phyloP scores from a whole-genome alignment of 371 early-diverging fungal genomes.

The Amoeboaphelidium protococcarum region DNA sequence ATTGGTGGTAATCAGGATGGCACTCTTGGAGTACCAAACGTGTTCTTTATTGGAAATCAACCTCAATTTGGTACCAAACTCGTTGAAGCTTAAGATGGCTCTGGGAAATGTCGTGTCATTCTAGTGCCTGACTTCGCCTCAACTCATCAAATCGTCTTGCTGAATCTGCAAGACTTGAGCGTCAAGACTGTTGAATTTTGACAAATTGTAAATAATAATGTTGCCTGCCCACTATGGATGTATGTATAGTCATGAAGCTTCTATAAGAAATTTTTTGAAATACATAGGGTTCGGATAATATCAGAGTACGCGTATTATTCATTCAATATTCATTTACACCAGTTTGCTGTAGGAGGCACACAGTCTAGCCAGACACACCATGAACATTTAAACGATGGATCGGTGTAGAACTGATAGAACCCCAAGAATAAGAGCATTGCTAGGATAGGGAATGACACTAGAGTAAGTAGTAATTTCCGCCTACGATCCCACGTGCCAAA shows the following conservation, averaged over 20 bases:
- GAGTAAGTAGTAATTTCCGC: neutral
- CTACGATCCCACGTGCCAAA: neutral
- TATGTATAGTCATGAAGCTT: too few species aligned
- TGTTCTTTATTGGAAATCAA: neutral
- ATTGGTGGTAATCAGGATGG: too few species aligned
- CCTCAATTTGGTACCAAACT: neutral
- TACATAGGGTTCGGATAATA: neutral
- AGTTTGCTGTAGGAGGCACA: neutral
- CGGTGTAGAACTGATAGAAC: neutral
- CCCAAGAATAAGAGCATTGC: neutral
- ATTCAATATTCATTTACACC: neutral
- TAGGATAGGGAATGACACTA: neutral
- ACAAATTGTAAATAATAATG: too few species aligned
- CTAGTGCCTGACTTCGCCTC: neutral
- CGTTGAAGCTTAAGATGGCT: neutral
- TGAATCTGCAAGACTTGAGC: neutral
- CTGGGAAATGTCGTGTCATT: neutral
- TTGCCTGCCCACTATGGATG: too few species aligned
- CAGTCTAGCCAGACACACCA: neutral
- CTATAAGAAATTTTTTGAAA: too few species aligned
- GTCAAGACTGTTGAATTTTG: too few species aligned
- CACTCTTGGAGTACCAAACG: neutral
- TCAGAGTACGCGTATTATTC: too few species aligned
- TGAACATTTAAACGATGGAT: neutral
- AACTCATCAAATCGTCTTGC: neutral